Evolutionary conservation across 441 rosid genomes (phyloP).

Genomic region (Gossypium davidsonii): DNA sequence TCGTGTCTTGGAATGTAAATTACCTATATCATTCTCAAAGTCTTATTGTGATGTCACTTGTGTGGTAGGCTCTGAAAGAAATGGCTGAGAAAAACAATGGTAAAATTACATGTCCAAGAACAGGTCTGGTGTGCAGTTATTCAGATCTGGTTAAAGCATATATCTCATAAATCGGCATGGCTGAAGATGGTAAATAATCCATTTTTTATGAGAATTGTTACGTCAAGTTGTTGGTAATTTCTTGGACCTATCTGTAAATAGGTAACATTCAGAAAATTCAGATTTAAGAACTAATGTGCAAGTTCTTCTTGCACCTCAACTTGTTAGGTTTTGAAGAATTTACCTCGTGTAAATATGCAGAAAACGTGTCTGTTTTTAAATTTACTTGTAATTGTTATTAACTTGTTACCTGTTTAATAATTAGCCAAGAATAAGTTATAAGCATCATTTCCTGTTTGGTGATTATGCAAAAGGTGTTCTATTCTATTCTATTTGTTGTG

Average conservation of each 20-base stretch:
- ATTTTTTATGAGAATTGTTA: not conserved
- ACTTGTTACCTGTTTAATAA: not conserved
- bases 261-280: not conserved
- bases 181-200: not conserved
- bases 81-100: slow-evolving; percentile 78
- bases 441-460: too few relatives aligned
- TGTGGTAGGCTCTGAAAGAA: slow-evolving; percentile 52
- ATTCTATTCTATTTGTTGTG: too few relatives aligned
- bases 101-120: slow-evolving; percentile 74
- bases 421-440: not conserved
- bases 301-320: not conserved
- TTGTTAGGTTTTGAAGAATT: not conserved
- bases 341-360: not conserved
- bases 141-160: slow-evolving; percentile 77
- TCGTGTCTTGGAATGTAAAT: not conserved
- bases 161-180: slow-evolving; percentile 44
- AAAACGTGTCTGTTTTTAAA: not conserved
- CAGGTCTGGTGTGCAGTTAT: slow-evolving; percentile 49
- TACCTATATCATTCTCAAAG: not conserved
- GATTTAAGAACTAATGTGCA: not conserved
- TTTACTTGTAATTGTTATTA: too few relatives aligned
- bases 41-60: not conserved
- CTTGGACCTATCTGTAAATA: not conserved
- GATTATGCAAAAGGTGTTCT: too few relatives aligned
- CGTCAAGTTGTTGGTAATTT: not conserved